phyloP scores from a whole-genome alignment of 495 filamentous ascomycete genomes.

The Hypoxylon trugodes region DNA sequence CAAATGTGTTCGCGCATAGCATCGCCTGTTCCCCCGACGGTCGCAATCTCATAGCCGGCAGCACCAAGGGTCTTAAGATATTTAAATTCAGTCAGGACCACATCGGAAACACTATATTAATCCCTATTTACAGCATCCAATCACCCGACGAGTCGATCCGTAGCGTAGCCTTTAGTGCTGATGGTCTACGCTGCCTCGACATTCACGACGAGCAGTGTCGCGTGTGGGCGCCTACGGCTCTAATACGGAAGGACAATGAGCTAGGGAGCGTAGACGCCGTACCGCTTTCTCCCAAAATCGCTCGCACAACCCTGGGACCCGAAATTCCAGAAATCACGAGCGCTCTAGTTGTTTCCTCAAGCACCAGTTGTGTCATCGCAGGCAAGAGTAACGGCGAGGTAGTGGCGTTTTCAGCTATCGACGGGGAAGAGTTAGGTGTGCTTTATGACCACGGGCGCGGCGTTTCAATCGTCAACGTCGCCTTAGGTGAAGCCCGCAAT shows the following conservation, averaged over 20 bases:
- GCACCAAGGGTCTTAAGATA: background rate
- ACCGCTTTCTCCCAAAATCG: background rate
- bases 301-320: background rate
- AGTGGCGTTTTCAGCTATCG: background rate
- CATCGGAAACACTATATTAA: background rate
- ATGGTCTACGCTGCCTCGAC: background rate
- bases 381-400: slow-evolving; percentile 1
- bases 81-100: slow-evolving; percentile 2
- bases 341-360: background rate
- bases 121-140: background rate
- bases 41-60: background rate
- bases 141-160: background rate
- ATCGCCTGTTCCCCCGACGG: background rate
- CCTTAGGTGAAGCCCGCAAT: background rate
- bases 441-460: background rate
- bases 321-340: background rate
- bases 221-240: background rate
- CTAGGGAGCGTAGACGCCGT: background rate
- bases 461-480: background rate
- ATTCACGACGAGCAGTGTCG: background rate
- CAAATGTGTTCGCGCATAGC: background rate
- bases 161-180: slow-evolving; percentile 1
- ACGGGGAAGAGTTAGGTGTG: background rate
- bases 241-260: background rate
- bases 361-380: background rate